phyloP scores from a whole-genome alignment of 2,329 filamentous ascomycete genomes.

The Xylariaceae sp. region DNA sequence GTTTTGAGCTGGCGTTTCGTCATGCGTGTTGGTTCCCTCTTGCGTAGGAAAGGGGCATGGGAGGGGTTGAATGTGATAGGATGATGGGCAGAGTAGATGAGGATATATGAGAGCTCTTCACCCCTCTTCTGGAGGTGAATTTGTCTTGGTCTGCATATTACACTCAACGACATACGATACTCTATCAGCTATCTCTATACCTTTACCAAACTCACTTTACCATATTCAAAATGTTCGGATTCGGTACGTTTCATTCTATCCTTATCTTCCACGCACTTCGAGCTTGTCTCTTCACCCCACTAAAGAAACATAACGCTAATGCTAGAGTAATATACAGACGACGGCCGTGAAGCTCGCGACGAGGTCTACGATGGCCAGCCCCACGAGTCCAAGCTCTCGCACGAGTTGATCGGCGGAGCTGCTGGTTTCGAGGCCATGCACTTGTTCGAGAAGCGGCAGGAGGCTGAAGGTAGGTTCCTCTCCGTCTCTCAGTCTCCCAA shows the following conservation, averaged over 20 bases:
- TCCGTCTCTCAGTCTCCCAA: background rate
- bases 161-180: background rate
- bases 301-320: background rate
- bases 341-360: slow-evolving; percentile 43
- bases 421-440: slow-evolving; percentile 80
- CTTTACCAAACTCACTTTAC: slow-evolving; percentile 1
- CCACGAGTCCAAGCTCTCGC: slow-evolving; percentile 63
- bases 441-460: slow-evolving; percentile 73
- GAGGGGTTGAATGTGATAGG: background rate
- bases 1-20: no score
- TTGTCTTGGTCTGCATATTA: background rate
- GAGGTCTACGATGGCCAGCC: slow-evolving; percentile 39
- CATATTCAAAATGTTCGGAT: slow-evolving; percentile 31
- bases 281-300: background rate
- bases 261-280: background rate
- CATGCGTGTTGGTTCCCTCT: no score
- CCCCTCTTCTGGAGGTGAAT: background rate
- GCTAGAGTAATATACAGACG: slow-evolving; percentile 30
- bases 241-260: slow-evolving; percentile 24
- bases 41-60: background rate
- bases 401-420: slow-evolving; percentile 73
- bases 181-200: background rate
- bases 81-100: background rate
- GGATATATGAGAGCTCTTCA: background rate
- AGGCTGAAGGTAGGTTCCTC: slow-evolving; percentile 56